Evolutionary conservation across 2,329 filamentous ascomycete species (phyloP), one percentile per base, ranked within the genome.

Genomic region (Xylariaceae sp.): DNA sequence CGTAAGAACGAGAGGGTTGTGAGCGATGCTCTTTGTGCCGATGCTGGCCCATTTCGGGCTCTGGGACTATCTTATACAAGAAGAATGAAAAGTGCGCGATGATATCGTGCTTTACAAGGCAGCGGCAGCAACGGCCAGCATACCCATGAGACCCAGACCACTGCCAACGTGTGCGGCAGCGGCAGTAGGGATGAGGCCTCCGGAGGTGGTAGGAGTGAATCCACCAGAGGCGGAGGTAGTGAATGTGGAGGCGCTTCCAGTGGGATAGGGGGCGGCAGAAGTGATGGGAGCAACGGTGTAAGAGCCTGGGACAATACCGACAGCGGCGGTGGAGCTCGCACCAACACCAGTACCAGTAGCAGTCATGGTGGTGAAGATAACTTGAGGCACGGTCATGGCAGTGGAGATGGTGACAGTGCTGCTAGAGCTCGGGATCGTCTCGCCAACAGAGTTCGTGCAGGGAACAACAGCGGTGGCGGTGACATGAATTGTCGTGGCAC

Each of bases 381-480:
- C 68, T 55, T 70, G 68, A 35, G 72, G 71, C 17, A 72, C 69
- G 32, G 71, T 66, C 54, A 82, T 58, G 60, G 73, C 71, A 52
- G 75, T 75, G 62, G 69, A 69, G 60, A 75, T 59, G 49, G 66
- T 70, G 31, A 71, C 68, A 42, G 73, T 75, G 65, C 74, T 73
- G 65, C 72, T 77, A 53, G 76, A 76, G 65, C 73, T 73, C 47
- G 76, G 70, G 60, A 81, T 71, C 52, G 70, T 70, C 49, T 66
- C 63, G 57, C 73, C 74, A 39, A 71, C 70, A 35, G 65, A 65
- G 56, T 79, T 68, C 41, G 74, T 75, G 64, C 70, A 75, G 44
- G 76, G 71, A 36, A 78, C 70, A 27, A 80, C 68, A 32, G 77
- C 75, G 58, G 79, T 82, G 60, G 75, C 72, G 47, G 67, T 66